phyloP scores from a whole-genome alignment of 2,329 filamentous ascomycete genomes.

The Epichloe sylvatica region DNA sequence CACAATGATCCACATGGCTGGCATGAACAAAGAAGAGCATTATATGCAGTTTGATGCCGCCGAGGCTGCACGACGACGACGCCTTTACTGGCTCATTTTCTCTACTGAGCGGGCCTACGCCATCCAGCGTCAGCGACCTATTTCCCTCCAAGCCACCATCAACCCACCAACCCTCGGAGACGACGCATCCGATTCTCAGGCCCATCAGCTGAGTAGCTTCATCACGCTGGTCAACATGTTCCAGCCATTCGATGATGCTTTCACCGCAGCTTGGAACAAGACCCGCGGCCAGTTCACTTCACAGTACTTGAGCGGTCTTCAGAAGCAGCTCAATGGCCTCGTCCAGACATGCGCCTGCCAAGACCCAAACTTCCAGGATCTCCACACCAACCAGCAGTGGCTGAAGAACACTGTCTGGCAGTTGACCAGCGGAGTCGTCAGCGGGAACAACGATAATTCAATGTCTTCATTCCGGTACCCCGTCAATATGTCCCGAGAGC shows the following conservation, averaged over 20 bases:
- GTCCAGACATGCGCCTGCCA: constrained; percentile 37
- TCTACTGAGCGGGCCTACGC: constrained; percentile 61
- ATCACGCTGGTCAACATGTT: constrained; percentile 49
- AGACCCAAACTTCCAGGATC: constrained; percentile 40
- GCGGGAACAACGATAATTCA: constrained; percentile 31
- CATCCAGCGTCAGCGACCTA: constrained; percentile 52
- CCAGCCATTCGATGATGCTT: constrained; percentile 50
- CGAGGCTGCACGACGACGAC: constrained; percentile 49
- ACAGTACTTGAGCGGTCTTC: constrained; percentile 41
- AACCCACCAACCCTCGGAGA: constrained; percentile 49
- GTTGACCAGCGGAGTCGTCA: constrained; percentile 38
- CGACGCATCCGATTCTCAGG: constrained; percentile 42
- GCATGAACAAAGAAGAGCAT: constrained; percentile 47
- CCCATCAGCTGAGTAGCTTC: constrained; percentile 40
- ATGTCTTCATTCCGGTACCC: constrained; percentile 51
- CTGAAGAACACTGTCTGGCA: constrained; percentile 52
- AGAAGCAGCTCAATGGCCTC: constrained; percentile 47
- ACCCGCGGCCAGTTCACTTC: constrained; percentile 42
- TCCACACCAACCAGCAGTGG: constrained; percentile 49
- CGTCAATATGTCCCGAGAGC: constrained; percentile 46
- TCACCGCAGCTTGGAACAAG: constrained; percentile 54
- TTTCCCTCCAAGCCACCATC: constrained; percentile 57
- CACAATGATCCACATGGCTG: constrained; percentile 49
- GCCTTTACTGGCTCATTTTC: constrained; percentile 61
- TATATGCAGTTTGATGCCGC: constrained; percentile 45